Evolutionary conservation across 306 rosid genomes (phyloP).

Genomic region (Lithocarpus polystachyus): DNA sequence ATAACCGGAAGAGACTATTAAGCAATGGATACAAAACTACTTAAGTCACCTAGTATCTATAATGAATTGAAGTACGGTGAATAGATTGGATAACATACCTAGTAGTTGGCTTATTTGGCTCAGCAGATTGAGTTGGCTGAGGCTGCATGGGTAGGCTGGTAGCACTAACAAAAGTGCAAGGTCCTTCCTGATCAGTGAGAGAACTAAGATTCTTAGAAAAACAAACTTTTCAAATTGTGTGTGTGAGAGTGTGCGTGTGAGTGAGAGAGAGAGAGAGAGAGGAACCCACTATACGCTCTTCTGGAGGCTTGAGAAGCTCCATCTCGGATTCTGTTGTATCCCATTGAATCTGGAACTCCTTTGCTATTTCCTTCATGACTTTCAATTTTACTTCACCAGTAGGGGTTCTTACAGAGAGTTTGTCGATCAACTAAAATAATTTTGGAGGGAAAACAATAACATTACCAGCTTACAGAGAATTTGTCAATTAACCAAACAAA

Average conservation of each 20-base stretch:
- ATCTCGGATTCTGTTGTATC: conserved; percentile 76
- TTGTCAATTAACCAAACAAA: conserved; percentile 75
- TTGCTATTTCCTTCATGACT: conserved; percentile 88
- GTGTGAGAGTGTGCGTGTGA: neutral
- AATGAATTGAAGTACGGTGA: neutral
- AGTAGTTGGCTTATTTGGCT: neutral
- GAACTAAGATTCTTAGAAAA: neutral
- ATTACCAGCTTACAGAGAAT: conserved; percentile 63
- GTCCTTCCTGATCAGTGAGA: conserved; percentile 4
- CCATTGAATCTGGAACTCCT: conserved; percentile 85
- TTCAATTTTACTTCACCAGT: conserved; percentile 70
- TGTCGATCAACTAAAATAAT: conserved; percentile 71
- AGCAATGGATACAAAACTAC: neutral
- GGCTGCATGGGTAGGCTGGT: neutral
- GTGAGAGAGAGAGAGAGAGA: conserved; percentile 11
- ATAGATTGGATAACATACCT: conserved; percentile 21
- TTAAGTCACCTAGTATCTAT: neutral
- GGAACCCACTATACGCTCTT: conserved; percentile 67
- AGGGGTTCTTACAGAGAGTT: conserved; percentile 94
- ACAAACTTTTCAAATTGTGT: neutral
- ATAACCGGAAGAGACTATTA: conserved; percentile 14
- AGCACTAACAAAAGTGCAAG: conserved; percentile 1
- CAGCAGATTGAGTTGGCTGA: neutral
- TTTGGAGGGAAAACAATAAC: neutral
- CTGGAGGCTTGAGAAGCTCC: conserved; percentile 86